A percentile compares a stretch with the other conserved stretches of the same genome.
Conservation (phyloP, 768 basidiomycete genomes). For the Termitomyces sp. region DNA sequence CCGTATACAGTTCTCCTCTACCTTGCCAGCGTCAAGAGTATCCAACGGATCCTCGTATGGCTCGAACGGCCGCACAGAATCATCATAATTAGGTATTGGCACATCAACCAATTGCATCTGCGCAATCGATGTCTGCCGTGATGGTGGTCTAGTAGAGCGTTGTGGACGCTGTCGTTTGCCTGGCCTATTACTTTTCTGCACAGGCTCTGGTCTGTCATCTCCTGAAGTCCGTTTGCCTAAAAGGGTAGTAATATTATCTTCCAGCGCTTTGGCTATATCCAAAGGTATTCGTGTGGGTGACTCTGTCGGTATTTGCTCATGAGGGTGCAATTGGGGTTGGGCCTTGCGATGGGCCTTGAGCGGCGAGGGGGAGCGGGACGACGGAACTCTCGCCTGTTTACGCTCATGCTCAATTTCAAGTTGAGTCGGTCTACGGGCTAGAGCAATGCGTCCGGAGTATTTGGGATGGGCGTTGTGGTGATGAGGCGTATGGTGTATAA, state of each 20-base stretch:
- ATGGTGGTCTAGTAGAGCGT: slow-evolving; percentile 28
- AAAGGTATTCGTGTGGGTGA: slow-evolving; percentile 42
- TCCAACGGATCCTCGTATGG: slow-evolving; percentile 24
- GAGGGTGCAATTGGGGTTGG: slow-evolving; percentile 6
- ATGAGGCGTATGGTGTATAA: slow-evolving; percentile 11
- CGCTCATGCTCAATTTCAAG: slow-evolving; percentile 21
- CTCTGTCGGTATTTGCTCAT: slow-evolving; percentile 20
- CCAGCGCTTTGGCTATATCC: slow-evolving; percentile 51
- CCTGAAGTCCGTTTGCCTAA: slow-evolving; percentile 61
- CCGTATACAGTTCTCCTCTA: slow-evolving; percentile 41
- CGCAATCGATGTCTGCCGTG: slow-evolving; percentile 32
- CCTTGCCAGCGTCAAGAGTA: slow-evolving; percentile 16
- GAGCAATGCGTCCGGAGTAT: slow-evolving; percentile 1
- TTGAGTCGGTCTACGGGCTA: slow-evolving; percentile 14
- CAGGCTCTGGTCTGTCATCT: slow-evolving; percentile 24
- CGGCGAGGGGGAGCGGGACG: slow-evolving; percentile 53
- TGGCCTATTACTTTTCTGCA: slow-evolving; percentile 15
- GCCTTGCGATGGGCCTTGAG: slow-evolving; percentile 36
- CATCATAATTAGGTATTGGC: slow-evolving; percentile 17
- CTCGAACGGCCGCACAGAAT: slow-evolving; percentile 21
- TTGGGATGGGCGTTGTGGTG: slow-evolving; percentile 10
- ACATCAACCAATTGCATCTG: slow-evolving; percentile 17
- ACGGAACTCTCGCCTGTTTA: slow-evolving; percentile 41
- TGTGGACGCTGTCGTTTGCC: slow-evolving; percentile 36
- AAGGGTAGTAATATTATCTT: slow-evolving; percentile 64